A percentile compares a stretch with the other conserved stretches of the same genome.
These are phyloP conservation scores for Tanacetum coccineum DNA, from an alignment of 129 eudicot genomes.

Conservation along the genomic window DNA sequence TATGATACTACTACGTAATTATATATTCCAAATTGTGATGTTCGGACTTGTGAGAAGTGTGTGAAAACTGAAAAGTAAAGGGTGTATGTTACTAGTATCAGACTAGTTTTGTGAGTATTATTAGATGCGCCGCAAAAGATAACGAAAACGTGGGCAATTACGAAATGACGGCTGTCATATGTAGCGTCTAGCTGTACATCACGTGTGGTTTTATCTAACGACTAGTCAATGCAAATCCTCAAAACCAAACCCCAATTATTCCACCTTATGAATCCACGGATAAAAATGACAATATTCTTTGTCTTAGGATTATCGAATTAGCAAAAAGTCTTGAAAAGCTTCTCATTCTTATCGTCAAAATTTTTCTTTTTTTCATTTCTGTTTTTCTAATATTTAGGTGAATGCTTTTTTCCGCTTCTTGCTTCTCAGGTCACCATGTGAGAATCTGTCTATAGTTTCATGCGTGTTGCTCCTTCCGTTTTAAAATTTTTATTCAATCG, in stretches of 20 bases:
- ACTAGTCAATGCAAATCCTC: conserved; percentile 23
- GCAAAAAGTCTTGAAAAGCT: not conserved
- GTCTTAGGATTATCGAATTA: too few species aligned
- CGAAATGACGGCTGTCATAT: conserved; percentile 32
- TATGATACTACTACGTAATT: too few species aligned
- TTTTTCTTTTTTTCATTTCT: not conserved
- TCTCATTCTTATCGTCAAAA: not conserved
- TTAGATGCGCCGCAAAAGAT: conserved; percentile 24
- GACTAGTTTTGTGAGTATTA: not conserved
- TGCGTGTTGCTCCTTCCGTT: too few species aligned
- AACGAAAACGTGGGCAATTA: conserved; percentile 23
- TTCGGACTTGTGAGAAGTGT: not conserved
- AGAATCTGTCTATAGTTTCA: not conserved
- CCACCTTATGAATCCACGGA: too few species aligned
- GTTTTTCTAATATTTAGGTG: not conserved
- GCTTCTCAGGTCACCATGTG: not conserved
- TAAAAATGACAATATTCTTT: too few species aligned
- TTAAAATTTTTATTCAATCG: too few species aligned
- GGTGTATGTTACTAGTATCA: not conserved
- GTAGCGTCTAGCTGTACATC: conserved; percentile 29
- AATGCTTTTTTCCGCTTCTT: conserved; percentile 2
- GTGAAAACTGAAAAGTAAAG: not conserved
- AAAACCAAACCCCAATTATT: conserved; percentile 7
- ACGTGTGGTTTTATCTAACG: conserved; percentile 22
- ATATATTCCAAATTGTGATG: not conserved